These are phyloP conservation scores for Sextonia rubra DNA, from an alignment of 164 flowering plant genomes.

Conservation along the genomic window DNA sequence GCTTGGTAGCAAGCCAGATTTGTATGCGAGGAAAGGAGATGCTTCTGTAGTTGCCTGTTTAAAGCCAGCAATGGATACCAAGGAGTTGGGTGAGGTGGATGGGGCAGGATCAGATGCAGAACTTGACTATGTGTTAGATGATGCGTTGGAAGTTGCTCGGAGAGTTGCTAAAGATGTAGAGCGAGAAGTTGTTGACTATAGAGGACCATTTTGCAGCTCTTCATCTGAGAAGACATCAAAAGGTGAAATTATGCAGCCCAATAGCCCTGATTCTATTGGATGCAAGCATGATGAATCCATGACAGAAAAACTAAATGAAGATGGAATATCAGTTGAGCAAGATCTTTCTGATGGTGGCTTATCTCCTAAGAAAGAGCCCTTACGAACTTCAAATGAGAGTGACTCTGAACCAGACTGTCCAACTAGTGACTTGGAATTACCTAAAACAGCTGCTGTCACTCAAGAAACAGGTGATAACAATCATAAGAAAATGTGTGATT, in stretches of 20 bases:
- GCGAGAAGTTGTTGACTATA: conserved; percentile 51
- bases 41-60: conserved; percentile 21
- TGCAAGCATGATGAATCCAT: conserved; percentile 27
- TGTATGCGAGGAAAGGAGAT: conserved; percentile 12
- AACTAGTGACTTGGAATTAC: conserved; percentile 32
- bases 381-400: conserved; percentile 18
- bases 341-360: conserved; percentile 28
- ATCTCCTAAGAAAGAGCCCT: conserved; percentile 21
- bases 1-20: conserved; percentile 18
- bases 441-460: conserved; percentile 44
- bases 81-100: conserved; percentile 17
- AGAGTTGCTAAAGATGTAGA: conserved; percentile 78
- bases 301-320: conserved; percentile 15
- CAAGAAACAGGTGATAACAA: conserved; percentile 32
- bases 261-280: conserved; percentile 53
- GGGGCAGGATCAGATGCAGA: conserved; percentile 43
- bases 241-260: conserved; percentile 33
- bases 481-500: conserved; percentile 34
- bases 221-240: conserved; percentile 48
- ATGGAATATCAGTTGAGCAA: conserved; percentile 24
- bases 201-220: conserved; percentile 52
- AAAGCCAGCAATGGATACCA: conserved; percentile 18
- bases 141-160: conserved; percentile 80
- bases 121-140: conserved; percentile 63
- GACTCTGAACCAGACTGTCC: conserved; percentile 26